A percentile compares a stretch with the other conserved stretches of the same genome.
Evolutionary conservation across 257 asterid species (phyloP).

Genomic region (Voacanga thouarsii): DNA sequence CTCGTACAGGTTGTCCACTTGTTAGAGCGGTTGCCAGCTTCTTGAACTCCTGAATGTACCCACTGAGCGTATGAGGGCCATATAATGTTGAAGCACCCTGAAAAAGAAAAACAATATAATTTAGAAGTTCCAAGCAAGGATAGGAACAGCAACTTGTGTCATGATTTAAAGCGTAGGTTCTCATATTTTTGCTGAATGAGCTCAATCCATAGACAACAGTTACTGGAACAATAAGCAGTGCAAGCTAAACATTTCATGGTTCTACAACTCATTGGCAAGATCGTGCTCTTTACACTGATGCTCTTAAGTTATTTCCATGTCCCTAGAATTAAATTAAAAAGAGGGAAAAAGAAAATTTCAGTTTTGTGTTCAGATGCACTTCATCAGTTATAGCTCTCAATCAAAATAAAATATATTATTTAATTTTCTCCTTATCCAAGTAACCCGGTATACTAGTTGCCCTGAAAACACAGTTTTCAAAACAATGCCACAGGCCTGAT

Average conservation of each 20-base stretch:
- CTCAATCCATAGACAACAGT: background rate
- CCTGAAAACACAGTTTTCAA: background rate
- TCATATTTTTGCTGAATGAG: background rate
- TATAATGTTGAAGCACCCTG: constrained; percentile 95
- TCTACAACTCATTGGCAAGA: no score
- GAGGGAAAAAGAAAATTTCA: background rate
- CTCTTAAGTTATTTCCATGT: background rate
- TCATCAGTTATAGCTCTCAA: background rate
- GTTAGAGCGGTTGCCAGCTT: constrained; percentile 64
- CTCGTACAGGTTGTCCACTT: constrained; percentile 45
- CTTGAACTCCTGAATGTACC: constrained; percentile 82
- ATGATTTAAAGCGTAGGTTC: background rate
- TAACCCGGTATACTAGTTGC: background rate
- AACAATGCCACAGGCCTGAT: background rate
- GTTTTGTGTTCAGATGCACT: background rate
- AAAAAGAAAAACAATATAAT: constrained; percentile 6
- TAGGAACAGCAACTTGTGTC: no score
- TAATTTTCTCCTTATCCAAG: background rate
- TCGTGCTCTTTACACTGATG: background rate
- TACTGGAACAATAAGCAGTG: background rate
- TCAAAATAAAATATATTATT: background rate
- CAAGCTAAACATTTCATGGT: background rate
- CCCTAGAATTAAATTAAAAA: background rate
- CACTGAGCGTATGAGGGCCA: constrained; percentile 88
- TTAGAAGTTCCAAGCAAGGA: no score